phyloP scores from a whole-genome alignment of 2,329 filamentous ascomycete species.

The Biscogniauxia sp. region DNA sequence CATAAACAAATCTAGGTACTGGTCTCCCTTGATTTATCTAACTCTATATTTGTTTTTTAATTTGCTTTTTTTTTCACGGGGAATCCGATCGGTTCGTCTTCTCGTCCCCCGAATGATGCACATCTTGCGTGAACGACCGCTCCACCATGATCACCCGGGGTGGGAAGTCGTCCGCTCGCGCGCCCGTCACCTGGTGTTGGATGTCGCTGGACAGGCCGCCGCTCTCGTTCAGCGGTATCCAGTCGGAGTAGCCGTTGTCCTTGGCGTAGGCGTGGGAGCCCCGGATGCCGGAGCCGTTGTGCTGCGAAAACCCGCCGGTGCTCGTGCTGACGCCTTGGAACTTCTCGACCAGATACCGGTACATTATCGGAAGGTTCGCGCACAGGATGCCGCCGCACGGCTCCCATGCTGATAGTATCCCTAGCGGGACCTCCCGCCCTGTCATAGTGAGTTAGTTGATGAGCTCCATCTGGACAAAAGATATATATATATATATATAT shows the following conservation, averaged over 20 bases:
- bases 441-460: background rate
- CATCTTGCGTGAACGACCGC: background rate
- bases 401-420: conserved; percentile 28
- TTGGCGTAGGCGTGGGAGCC: background rate
- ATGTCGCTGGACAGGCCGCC: background rate
- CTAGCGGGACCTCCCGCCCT: conserved; percentile 27
- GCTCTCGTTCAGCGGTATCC: background rate
- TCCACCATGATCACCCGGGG: background rate
- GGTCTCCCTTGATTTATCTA: background rate
- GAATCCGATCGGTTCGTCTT: background rate
- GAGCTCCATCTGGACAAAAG: background rate
- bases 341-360: conserved; percentile 3
- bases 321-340: background rate
- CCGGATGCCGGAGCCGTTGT: background rate
- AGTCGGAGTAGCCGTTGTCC: background rate
- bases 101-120: background rate
- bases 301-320: background rate
- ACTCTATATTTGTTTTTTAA: too few species aligned
- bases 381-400: conserved; percentile 27
- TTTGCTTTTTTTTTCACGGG: background rate
- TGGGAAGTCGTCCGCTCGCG: background rate
- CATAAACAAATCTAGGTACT: background rate
- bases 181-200: background rate
- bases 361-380: conserved; percentile 27
- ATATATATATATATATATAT: too few species aligned